Conservation (phyloP, 129 eudicot species). For the Centaurea solstitialis region DNA sequence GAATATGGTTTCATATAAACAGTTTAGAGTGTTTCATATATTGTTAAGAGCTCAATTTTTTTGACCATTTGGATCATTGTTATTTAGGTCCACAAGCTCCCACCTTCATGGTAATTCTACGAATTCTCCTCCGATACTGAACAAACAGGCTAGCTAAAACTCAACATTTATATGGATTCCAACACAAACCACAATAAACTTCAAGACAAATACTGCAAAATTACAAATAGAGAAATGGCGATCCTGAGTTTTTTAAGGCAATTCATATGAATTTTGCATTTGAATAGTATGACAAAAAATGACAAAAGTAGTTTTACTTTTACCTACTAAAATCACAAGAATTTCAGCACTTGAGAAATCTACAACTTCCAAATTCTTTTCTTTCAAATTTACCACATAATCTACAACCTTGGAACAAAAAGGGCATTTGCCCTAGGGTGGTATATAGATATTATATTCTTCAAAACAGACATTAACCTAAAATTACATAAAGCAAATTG, state of each 20-base stretch:
- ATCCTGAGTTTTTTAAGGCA: slow-evolving; percentile 4
- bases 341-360: background rate
- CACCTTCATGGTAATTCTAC: too few relatives aligned
- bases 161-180: slow-evolving; percentile 15
- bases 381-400: background rate
- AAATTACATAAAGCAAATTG: background rate
- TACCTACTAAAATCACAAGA: slow-evolving; percentile 13
- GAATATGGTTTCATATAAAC: slow-evolving; percentile 2
- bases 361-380: background rate
- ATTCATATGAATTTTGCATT: background rate
- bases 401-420: slow-evolving; percentile 15
- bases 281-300: background rate
- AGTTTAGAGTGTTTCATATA: background rate
- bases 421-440: background rate
- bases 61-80: slow-evolving; percentile 11
- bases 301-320: too few relatives aligned
- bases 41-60: background rate
- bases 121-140: background rate
- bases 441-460: background rate
- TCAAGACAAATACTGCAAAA: slow-evolving; percentile 9
- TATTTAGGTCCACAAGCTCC: too few relatives aligned
- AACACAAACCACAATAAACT: slow-evolving; percentile 1
- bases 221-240: background rate
- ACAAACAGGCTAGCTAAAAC: slow-evolving; percentile 1
- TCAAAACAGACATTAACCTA: slow-evolving; percentile 2